Conservation (phyloP, 495 filamentous ascomycete species). For the Physcia stellaris region DNA sequence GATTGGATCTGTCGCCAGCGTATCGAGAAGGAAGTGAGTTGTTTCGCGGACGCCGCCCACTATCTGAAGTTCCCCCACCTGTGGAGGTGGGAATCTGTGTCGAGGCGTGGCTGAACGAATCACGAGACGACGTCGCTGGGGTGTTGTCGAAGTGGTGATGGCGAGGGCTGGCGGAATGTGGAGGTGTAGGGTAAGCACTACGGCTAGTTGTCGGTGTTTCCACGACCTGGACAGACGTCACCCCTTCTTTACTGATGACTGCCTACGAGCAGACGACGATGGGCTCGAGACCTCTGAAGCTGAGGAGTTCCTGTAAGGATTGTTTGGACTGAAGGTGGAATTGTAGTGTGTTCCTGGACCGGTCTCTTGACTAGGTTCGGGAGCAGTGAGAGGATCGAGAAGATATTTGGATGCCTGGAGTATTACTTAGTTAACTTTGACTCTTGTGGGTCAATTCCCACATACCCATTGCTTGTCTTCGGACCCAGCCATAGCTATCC, state of each 20-base stretch:
- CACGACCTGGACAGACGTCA: constrained; percentile 8
- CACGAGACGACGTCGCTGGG: constrained; percentile 12
- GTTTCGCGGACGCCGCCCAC: too few relatives aligned
- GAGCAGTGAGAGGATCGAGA: constrained; percentile 42
- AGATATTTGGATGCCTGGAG: constrained; percentile 39
- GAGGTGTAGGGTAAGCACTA: constrained; percentile 15
- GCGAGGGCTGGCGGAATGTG: constrained; percentile 17
- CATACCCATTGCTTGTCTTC: constrained; percentile 27
- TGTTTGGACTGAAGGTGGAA: constrained; percentile 16
- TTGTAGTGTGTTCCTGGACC: constrained; percentile 34
- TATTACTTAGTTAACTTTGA: background rate
- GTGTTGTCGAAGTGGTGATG: constrained; percentile 20
- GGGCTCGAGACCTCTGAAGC: too few relatives aligned
- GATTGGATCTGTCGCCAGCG: constrained; percentile 45
- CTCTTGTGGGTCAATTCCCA: background rate
- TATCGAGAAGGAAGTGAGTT: constrained; percentile 44
- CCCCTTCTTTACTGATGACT: constrained; percentile 8
- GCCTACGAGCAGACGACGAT: too few relatives aligned
- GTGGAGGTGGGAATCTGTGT: constrained; percentile 17
- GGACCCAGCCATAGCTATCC: constrained; percentile 25
- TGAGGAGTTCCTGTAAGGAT: constrained; percentile 2
- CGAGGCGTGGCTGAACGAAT: too few relatives aligned
- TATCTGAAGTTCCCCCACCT: constrained; percentile 4
- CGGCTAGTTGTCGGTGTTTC: constrained; percentile 1
- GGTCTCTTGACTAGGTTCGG: constrained; percentile 38